A percentile compares a stretch with the other conserved stretches of the same genome.
Evolutionary conservation across 2,329 filamentous ascomycete genomes (phyloP).

Genomic region (Didymella pomorum): DNA sequence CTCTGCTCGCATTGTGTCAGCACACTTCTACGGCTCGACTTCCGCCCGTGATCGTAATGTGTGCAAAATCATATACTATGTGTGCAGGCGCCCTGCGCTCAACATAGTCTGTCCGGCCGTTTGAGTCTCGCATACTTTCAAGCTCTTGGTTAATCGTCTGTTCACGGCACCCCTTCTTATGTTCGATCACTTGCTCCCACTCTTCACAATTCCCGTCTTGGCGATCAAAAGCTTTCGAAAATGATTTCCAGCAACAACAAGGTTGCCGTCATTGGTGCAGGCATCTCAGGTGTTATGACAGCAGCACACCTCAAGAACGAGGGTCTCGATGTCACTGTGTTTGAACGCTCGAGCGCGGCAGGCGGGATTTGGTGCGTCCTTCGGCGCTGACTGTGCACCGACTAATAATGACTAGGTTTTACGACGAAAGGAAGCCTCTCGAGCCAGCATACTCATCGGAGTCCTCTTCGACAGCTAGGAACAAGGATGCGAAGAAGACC

Average conservation of each 20-base stretch:
- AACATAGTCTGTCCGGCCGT: background rate
- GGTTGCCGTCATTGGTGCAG: slow-evolving; percentile 49
- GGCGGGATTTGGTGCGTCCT: slow-evolving; percentile 64
- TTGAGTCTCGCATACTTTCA: background rate
- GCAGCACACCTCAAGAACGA: slow-evolving; percentile 48
- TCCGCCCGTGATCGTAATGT: background rate
- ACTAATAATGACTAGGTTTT: slow-evolving; percentile 49
- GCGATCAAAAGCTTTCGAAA: background rate
- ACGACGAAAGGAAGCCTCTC: slow-evolving; percentile 58
- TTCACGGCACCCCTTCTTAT: too few species aligned
- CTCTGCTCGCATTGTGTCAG: slow-evolving; percentile 5
- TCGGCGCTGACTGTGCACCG: background rate
- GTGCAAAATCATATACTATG: background rate
- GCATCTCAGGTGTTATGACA: slow-evolving; percentile 48
- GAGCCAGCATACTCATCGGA: slow-evolving; percentile 58
- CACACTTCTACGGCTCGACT: background rate
- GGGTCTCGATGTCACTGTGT: slow-evolving; percentile 60
- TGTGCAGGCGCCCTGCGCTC: background rate
- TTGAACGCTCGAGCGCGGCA: slow-evolving; percentile 61
- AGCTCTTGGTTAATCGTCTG: background rate
- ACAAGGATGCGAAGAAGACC: slow-evolving; percentile 27
- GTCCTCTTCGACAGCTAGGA: slow-evolving; percentile 29
- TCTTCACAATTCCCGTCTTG: background rate
- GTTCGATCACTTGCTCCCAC: background rate
- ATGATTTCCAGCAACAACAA: slow-evolving; percentile 27